Base-by-base conservation (phyloP, 2,329 filamentous ascomycete species). In the Cytospora paraplurivora region DNA sequence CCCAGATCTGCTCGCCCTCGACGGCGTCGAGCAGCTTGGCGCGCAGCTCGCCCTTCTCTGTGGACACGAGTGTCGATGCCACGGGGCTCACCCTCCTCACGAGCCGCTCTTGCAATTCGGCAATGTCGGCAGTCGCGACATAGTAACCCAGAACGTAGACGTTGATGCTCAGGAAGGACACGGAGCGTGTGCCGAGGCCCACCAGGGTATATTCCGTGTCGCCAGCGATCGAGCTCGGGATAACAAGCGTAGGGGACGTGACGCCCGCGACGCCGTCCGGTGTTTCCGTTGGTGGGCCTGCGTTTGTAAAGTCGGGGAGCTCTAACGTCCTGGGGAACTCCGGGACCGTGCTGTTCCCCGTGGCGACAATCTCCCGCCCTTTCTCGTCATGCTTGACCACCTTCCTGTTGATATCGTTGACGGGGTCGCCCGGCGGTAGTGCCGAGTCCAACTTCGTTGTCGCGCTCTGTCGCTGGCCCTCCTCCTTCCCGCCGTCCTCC, bases 91-190 rank as follows among this genome's bases (percentile, higher is more conserved):
- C 85, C 67, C 87, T 87, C 72, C 88, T 88, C 66, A 96, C 85
- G 35, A 98, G 83, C 52, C 87, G 85, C 68, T 85, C 82, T 76
- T 98, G 94, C 49, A 99, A 81, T n/a, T 84, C 82, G 4, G 88
- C 87, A 64, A 99, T 87, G 72, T 97, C 93, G 44, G 88, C 81
- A 0, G 89, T 94, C 33, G 93, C 91, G 33, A 98, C 84, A 78
- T 99, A 99, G 70, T 96, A 86, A 17, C 94, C 95, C 0, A 97
- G 90, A 19, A 98, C 90, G 78, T 99, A 99, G 59, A 99, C 95
- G 74, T 97, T 89, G 52, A 99, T 92, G 56, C 86, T 81, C 52
- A 98, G 79, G 75, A 98, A 97, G 32, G 91, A 96, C 37, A 99
- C 95, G 1, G 90, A 93, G 62, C 95, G 86, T 67, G 96, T 88